Percentiles rank a stretch among this genome's conserved stretches.
These are phyloP conservation scores for Pleurotus citrinopileatus DNA, from an alignment of 768 basidiomycete genomes.

Conservation along the genomic window DNA sequence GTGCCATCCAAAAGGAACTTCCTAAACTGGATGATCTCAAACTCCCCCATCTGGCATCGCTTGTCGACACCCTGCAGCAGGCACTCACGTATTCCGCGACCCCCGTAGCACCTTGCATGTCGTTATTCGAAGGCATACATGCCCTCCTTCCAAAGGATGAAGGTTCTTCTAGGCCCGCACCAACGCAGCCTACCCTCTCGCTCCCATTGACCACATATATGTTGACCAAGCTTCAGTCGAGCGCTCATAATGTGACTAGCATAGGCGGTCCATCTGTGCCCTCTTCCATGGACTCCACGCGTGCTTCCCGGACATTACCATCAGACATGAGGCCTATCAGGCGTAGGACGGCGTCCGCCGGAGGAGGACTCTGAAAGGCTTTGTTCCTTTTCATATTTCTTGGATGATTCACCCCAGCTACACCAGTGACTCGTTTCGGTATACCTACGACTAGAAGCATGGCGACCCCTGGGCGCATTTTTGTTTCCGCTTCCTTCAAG, in stretches of 20 bases:
- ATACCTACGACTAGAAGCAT: not conserved
- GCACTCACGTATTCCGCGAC: not conserved
- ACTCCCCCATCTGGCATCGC: not conserved
- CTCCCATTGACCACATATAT: conserved; percentile 5
- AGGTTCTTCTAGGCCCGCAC: not conserved
- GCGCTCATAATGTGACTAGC: conserved; percentile 2
- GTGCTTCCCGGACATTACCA: conserved; percentile 1
- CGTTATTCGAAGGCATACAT: not conserved
- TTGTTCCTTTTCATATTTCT: too few relatives aligned
- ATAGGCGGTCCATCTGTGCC: not conserved
- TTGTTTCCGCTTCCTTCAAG: not conserved
- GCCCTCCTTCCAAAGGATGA: not conserved
- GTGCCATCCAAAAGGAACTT: not conserved
- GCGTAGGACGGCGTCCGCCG: conserved; percentile 22
- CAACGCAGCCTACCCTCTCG: not conserved
- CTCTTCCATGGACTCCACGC: conserved; percentile 4
- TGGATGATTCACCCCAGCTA: conserved; percentile 2
- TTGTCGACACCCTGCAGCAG: not conserved
- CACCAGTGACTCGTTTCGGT: not conserved
- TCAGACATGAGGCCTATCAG: conserved; percentile 14
- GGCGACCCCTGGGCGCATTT: not conserved
- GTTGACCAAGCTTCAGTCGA: not conserved
- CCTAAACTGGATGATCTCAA: not conserved
- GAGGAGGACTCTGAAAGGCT: conserved; percentile 21
- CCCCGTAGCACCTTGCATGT: not conserved